These are phyloP conservation scores for Mycena vulgaris DNA, from an alignment of 768 basidiomycete genomes.

Conservation along the genomic window DNA sequence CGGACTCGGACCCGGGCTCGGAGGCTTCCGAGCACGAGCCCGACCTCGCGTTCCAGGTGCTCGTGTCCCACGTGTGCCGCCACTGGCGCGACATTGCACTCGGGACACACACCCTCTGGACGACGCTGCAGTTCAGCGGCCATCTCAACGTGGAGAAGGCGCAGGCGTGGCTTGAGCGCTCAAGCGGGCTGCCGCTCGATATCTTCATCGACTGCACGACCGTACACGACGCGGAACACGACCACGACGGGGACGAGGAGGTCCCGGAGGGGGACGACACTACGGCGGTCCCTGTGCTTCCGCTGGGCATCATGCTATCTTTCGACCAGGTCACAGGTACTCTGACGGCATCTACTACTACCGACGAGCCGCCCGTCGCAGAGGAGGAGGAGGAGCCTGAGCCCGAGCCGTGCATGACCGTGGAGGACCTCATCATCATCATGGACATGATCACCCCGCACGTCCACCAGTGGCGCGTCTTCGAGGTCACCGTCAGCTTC, in stretches of 20 bases:
- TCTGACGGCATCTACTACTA: constrained; percentile 11
- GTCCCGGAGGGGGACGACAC: constrained; percentile 7
- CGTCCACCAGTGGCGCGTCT: constrained; percentile 66
- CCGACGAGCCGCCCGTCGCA: constrained; percentile 13
- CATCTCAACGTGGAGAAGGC: constrained; percentile 62
- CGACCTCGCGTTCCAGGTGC: constrained; percentile 46
- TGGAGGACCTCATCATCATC: constrained; percentile 53
- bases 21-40: constrained; percentile 32
- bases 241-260: constrained; percentile 37
- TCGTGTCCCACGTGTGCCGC: constrained; percentile 74
- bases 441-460: constrained; percentile 66
- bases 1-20: constrained; percentile 41
- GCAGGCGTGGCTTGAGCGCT: constrained; percentile 64
- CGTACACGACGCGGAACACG: constrained; percentile 42
- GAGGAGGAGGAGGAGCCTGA: constrained; percentile 20
- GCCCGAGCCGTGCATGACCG: constrained; percentile 45
- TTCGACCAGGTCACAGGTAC: constrained; percentile 32
- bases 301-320: constrained; percentile 8
- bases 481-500: constrained; percentile 62
- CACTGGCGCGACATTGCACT: constrained; percentile 72
- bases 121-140: constrained; percentile 57
- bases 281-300: too few species aligned
- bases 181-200: constrained; percentile 68
- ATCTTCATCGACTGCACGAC: constrained; percentile 65
- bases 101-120: constrained; percentile 72